Evolutionary conservation across 306 rosid species (phyloP).

Genomic region (Casuarina glauca): DNA sequence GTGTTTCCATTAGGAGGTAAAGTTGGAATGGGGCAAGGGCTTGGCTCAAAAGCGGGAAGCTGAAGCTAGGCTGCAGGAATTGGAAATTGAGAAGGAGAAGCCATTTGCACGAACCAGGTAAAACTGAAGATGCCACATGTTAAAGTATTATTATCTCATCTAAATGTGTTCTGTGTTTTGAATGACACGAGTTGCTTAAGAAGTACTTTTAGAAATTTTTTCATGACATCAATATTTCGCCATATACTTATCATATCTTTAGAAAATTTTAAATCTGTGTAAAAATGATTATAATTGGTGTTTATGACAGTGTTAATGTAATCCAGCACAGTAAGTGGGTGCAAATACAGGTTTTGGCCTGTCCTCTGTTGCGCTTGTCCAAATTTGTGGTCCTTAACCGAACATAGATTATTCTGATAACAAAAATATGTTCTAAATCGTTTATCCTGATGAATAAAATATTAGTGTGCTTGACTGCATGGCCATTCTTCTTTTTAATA

Average conservation of each 20-base stretch:
- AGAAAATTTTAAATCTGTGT: neutral
- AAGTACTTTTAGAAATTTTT: neutral
- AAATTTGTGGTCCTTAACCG: neutral
- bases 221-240: neutral
- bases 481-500: neutral
- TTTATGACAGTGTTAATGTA: neutral
- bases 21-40: conserved; percentile 95
- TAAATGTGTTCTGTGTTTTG: neutral
- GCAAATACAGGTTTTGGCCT: neutral
- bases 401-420: neutral
- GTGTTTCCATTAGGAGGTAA: conserved; percentile 63
- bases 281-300: neutral
- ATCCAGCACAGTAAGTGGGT: neutral
- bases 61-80: conserved; percentile 71
- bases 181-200: neutral
- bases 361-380: neutral
- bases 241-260: neutral
- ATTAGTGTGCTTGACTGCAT: neutral
- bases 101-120: conserved; percentile 91
- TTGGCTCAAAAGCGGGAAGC: conserved; percentile 95
- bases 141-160: conserved; percentile 4
- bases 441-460: neutral
- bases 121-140: conserved; percentile 1
- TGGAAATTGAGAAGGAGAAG: conserved; percentile 80
- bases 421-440: neutral